Evolutionary conservation across 2,329 filamentous ascomycete species (phyloP).

Genomic region (Capronia epimyces): DNA sequence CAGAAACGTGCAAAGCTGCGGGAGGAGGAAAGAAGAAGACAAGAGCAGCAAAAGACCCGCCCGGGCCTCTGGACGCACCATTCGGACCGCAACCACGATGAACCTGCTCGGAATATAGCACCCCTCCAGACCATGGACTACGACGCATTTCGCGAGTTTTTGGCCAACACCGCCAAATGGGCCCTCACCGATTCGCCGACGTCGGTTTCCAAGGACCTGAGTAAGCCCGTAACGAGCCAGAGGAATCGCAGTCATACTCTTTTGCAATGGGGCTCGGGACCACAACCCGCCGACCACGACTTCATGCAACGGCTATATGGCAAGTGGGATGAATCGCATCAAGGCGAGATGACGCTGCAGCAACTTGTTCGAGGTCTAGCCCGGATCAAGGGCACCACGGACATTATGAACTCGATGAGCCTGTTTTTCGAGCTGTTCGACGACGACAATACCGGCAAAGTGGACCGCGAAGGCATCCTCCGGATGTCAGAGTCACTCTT

Average conservation of each 20-base stretch:
- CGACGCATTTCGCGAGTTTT: conserved; percentile 87
- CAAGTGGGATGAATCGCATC: conserved; percentile 77
- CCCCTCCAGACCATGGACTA: conserved; percentile 74
- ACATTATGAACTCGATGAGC: conserved; percentile 96
- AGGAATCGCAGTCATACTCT: conserved; percentile 46
- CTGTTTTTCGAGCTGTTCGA: conserved; percentile 99
- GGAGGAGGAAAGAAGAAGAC: conserved; percentile 64
- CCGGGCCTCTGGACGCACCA: conserved; percentile 21
- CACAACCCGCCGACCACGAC: conserved; percentile 83
- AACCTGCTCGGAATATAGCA: conserved; percentile 53
- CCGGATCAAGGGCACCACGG: conserved; percentile 82
- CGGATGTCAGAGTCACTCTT: conserved; percentile 89
- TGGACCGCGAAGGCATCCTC: conserved; percentile 91
- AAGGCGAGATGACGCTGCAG: conserved; percentile 74
- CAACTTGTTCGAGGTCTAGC: conserved; percentile 89
- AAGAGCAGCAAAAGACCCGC: conserved; percentile 53
- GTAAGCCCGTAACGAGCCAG: conserved; percentile 42
- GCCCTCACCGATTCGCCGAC: conserved; percentile 83
- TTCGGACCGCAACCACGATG: conserved; percentile 38
- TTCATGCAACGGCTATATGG: conserved; percentile 84
- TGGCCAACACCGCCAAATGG: conserved; percentile 87
- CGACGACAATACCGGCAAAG: conserved; percentile 81
- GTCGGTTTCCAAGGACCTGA: conserved; percentile 34
- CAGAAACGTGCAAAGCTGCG: conserved; percentile 75
- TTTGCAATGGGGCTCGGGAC: conserved; percentile 55